Conservation (phyloP, 306 rosid genomes). For the Urtica urens region DNA sequence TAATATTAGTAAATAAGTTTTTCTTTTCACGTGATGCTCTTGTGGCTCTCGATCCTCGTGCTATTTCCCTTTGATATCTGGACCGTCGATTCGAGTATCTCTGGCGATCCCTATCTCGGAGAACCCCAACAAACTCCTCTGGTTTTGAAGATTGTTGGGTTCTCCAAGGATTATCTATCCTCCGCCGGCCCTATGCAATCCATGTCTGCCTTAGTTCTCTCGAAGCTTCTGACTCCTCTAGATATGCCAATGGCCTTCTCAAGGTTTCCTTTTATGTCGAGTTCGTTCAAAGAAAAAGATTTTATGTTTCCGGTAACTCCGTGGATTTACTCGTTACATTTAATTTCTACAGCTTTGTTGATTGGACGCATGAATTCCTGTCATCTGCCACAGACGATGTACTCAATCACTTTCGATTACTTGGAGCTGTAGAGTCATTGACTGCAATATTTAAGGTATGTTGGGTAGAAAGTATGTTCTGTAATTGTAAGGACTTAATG, state of each 20-base stretch:
- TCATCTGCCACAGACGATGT: constrained; percentile 46
- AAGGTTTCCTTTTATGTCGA: constrained; percentile 30
- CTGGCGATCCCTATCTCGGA: constrained; percentile 26
- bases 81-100: constrained; percentile 68
- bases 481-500: neutral
- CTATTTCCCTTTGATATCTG: constrained; percentile 92
- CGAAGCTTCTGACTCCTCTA: constrained; percentile 81
- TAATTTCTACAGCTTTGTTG: constrained; percentile 63
- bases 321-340: neutral
- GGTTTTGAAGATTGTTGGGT: constrained; percentile 66
- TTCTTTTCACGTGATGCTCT: constrained; percentile 66
- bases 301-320: neutral
- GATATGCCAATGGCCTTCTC: constrained; percentile 86
- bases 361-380: constrained; percentile 73
- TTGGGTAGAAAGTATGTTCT: neutral
- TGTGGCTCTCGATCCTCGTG: constrained; percentile 88
- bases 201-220: constrained; percentile 76
- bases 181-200: constrained; percentile 81
- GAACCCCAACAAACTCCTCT: constrained; percentile 63
- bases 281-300: neutral
- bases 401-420: constrained; percentile 63
- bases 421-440: constrained; percentile 63
- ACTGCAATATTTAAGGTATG: constrained; percentile 85
- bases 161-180: constrained; percentile 77
- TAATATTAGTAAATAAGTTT: too few relatives aligned